Evolutionary conservation across 2,329 filamentous ascomycete genomes (phyloP).

Genomic region (Paraphaeosphaeria sporulosa): DNA sequence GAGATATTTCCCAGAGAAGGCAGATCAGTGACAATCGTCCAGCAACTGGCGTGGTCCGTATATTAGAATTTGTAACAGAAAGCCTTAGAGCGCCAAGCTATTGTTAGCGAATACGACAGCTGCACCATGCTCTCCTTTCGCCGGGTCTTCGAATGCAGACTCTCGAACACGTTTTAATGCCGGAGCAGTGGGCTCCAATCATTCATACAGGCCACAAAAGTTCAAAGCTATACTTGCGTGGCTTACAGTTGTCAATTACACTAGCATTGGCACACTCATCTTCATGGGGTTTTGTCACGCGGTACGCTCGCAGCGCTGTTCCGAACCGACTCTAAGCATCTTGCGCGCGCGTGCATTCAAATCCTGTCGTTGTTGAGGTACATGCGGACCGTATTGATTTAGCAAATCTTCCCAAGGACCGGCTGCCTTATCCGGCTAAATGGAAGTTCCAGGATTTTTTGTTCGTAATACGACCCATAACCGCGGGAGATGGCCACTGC

Average conservation of each 20-base stretch:
- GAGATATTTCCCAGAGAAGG: not conserved
- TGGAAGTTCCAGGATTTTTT: slow-evolving; percentile 7
- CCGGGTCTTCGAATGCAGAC: not conserved
- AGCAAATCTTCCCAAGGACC: not conserved
- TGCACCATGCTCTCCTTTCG: not conserved
- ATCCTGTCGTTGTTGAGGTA: not conserved
- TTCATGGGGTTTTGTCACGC: not conserved
- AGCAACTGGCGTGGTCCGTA: not conserved
- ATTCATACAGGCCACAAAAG: not conserved
- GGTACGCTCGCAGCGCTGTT: not conserved
- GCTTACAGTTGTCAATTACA: not conserved
- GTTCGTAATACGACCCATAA: slow-evolving; percentile 3
- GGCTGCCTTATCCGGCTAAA: slow-evolving; percentile 41
- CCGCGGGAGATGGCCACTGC: slow-evolving; percentile 17
- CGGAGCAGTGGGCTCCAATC: not conserved
- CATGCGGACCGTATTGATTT: not conserved
- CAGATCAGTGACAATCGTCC: not conserved
- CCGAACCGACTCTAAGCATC: not conserved
- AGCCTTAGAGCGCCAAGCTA: not conserved
- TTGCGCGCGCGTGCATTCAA: not conserved
- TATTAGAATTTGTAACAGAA: slow-evolving; percentile 2
- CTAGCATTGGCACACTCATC: not conserved
- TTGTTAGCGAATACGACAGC: slow-evolving; percentile 8
- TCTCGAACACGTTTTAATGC: not conserved
- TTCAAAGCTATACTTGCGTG: not conserved